A percentile compares a stretch with the other conserved stretches of the same genome.
Conservation (phyloP, 805 yeast species). For the Lipomyces oligophaga region DNA sequence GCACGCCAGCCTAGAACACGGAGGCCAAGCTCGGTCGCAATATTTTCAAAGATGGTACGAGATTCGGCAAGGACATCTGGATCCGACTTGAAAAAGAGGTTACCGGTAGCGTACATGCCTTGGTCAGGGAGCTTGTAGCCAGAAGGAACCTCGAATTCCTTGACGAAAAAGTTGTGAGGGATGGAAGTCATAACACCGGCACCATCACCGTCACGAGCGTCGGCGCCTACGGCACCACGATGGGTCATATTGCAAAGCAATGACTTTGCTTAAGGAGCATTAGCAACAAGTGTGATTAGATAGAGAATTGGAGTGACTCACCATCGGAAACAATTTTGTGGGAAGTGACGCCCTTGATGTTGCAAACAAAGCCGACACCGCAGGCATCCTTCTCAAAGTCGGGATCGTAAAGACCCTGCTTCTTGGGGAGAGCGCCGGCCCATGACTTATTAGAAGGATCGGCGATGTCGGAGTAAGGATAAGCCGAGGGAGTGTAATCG, state of each 20-base stretch:
- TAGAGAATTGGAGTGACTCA: slow-evolving; percentile 26
- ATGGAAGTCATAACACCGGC: slow-evolving; percentile 94
- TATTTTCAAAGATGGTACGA: slow-evolving; percentile 70
- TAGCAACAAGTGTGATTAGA: background rate
- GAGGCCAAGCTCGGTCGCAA: slow-evolving; percentile 73
- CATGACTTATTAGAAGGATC: slow-evolving; percentile 73
- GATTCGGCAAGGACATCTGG: slow-evolving; percentile 63
- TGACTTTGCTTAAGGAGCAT: slow-evolving; percentile 39
- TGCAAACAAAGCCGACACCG: slow-evolving; percentile 97
- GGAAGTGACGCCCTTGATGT: slow-evolving; percentile 79
- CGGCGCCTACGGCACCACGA: slow-evolving; percentile 95
- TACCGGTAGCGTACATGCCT: slow-evolving; percentile 94
- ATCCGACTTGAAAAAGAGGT: slow-evolving; percentile 88
- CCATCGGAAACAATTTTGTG: slow-evolving; percentile 95
- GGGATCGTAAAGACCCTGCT: slow-evolving; percentile 90
- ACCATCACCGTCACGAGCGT: slow-evolving; percentile 97
- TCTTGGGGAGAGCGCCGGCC: slow-evolving; percentile 84
- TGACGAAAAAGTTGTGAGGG: slow-evolving; percentile 79
- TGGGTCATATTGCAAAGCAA: slow-evolving; percentile 96
- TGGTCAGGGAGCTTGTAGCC: slow-evolving; percentile 64
- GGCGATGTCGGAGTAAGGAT: slow-evolving; percentile 21
- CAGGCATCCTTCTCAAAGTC: slow-evolving; percentile 94
- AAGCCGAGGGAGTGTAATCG: slow-evolving; percentile 22
- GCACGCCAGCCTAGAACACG: slow-evolving; percentile 90
- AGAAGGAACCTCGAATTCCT: slow-evolving; percentile 75